Evolutionary conservation across 2,329 filamentous ascomycete genomes (phyloP).

Genomic region (Arthroderma uncinatum): DNA sequence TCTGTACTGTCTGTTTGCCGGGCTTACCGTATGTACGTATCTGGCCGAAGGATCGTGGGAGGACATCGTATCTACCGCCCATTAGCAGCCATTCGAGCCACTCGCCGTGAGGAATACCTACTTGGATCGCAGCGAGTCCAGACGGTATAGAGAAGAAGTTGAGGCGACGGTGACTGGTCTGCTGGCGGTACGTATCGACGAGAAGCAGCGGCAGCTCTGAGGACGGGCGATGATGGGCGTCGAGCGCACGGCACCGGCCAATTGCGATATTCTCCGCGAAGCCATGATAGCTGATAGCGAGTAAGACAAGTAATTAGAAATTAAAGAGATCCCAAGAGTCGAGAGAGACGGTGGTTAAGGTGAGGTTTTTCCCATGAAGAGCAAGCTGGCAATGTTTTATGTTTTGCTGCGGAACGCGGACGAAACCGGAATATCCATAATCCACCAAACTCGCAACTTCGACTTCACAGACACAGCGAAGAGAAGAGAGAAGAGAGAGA

Average conservation of each 20-base stretch:
- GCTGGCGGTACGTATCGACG: neutral
- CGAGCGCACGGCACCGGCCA: neutral
- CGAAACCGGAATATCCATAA: conserved; percentile 6
- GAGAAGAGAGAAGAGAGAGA: neutral
- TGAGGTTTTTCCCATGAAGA: neutral
- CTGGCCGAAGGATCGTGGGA: conserved; percentile 2
- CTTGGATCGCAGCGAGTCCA: neutral
- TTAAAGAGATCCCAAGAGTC: neutral
- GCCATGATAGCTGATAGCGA: neutral
- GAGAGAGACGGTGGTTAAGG: neutral
- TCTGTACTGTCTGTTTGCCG: neutral
- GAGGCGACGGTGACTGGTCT: neutral
- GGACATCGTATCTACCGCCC: neutral
- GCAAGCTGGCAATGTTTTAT: neutral
- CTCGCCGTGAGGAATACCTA: neutral
- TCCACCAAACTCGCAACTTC: neutral
- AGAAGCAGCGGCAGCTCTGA: neutral
- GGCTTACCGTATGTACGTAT: conserved; percentile 12
- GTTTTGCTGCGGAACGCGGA: neutral
- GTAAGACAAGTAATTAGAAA: neutral
- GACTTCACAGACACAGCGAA: neutral
- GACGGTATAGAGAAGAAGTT: neutral
- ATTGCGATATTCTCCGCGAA: conserved; percentile 1
- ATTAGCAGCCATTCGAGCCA: neutral
- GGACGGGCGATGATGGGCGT: neutral